Percentiles rank a stretch among this genome's conserved stretches.
These are phyloP conservation scores for Letharia columbiana DNA, from an alignment of 495 filamentous ascomycete genomes.

Conservation along the genomic window DNA sequence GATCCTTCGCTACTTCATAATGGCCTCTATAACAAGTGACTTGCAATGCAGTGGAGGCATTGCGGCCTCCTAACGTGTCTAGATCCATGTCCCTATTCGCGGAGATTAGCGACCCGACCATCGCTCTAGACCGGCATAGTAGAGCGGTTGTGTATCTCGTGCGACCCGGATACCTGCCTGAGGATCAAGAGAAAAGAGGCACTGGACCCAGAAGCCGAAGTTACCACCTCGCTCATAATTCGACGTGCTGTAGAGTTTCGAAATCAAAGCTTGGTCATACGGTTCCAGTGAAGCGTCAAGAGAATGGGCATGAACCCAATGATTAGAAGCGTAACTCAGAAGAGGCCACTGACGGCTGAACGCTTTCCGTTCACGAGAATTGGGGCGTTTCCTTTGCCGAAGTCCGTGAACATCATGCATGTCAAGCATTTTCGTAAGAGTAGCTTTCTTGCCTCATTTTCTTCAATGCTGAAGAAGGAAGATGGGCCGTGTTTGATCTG, in stretches of 20 bases:
- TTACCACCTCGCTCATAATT: neutral
- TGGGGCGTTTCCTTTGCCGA: neutral
- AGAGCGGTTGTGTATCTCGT: neutral
- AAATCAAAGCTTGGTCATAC: neutral
- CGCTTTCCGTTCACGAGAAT: neutral
- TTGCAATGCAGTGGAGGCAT: neutral
- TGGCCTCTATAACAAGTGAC: neutral
- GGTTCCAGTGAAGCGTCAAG: neutral
- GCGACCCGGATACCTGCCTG: neutral
- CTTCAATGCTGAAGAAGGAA: neutral
- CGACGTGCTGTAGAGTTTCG: neutral
- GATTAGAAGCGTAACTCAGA: neutral
- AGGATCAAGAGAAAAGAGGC: neutral
- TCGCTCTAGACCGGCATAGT: slow-evolving; percentile 8
- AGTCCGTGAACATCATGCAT: neutral
- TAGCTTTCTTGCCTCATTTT: neutral
- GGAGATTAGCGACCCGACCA: neutral
- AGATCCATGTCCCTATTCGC: neutral
- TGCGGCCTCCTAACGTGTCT: neutral
- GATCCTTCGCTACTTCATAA: neutral
- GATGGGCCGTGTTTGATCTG: neutral
- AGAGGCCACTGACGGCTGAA: neutral
- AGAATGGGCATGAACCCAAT: neutral
- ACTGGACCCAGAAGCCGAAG: slow-evolving; percentile 6
- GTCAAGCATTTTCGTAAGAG: neutral